Evolutionary conservation across 2,329 filamentous ascomycete genomes (phyloP).

Genomic region (Sporothrix humicola): DNA sequence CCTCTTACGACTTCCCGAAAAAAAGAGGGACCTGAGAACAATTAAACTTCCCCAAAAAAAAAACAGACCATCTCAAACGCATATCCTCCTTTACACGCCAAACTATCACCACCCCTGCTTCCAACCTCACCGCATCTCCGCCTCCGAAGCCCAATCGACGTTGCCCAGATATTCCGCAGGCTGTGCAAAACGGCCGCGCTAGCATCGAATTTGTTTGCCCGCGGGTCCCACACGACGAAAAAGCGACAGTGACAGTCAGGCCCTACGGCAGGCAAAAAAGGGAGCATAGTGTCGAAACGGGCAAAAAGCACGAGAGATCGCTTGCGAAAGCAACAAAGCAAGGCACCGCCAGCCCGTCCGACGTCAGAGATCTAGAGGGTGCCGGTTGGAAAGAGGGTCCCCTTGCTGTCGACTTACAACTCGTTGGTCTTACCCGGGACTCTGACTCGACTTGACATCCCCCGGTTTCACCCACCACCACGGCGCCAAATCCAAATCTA

Average conservation of each 20-base stretch:
- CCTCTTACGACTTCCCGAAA: background rate
- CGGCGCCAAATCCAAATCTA: background rate
- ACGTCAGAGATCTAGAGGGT: background rate
- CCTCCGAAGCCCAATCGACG: background rate
- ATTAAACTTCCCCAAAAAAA: background rate
- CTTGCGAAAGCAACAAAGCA: background rate
- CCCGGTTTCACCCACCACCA: conserved; percentile 32
- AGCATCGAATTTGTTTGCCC: conserved; percentile 25
- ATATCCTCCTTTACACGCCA: background rate
- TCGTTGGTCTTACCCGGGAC: conserved; percentile 16
- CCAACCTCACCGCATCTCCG: conserved; percentile 11
- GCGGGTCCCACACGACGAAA: conserved; percentile 8
- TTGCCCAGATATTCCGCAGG: conserved; percentile 8
- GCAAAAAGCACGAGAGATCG: background rate
- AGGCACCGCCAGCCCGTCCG: conserved; percentile 1
- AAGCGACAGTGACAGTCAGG: background rate
- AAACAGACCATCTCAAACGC: background rate
- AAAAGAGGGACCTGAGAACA: conserved; percentile 2
- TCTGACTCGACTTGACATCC: conserved; percentile 28
- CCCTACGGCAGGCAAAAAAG: conserved; percentile 24
- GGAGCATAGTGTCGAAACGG: background rate
- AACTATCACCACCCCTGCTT: conserved; percentile 20
- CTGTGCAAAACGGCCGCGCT: conserved; percentile 21
- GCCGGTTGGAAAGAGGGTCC: conserved; percentile 2
- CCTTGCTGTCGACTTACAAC: background rate